Base-by-base conservation (phyloP, 2,329 filamentous ascomycete species). In the Epichloe brachyelytri region DNA sequence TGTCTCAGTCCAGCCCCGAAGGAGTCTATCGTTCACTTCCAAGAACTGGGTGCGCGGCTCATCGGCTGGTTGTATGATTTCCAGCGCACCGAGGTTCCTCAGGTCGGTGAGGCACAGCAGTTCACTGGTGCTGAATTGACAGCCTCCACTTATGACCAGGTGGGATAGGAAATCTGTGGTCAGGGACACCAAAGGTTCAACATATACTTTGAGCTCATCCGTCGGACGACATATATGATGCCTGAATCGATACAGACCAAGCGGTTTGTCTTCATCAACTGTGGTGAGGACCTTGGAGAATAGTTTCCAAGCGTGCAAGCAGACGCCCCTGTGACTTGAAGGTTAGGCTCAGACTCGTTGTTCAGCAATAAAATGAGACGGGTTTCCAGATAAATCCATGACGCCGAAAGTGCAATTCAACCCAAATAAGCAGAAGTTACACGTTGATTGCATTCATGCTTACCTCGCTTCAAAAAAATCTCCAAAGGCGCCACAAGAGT, bases 81-180 rank as follows among this genome's bases (percentile, higher is more conserved):
- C 72, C 12, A 77, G 65, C 2, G 72, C 65, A 8, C 68, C 73
- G 4, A 77, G 67, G 48, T 76, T 77, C 30, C 63, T 66, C 55
- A 77, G 63, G 4, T 65, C 58, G 0, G 70, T 56, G 34, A 77
- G 60, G 17, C 58, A 58, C 2, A 75, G 54, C 30, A 77, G 57
- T 47, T 76, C 71, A 19, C 63, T 59, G 1, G 64, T 63, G 5
- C 51, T 56, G 44, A 72, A 70, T 2, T 55, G 49, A 36, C 64
- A 68, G 11, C 62, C 60, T 4, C 65, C 65, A 22, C 65, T 66
- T 48, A 74, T 65, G 51, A 65, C 65, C 0, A 74, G 58, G 44
- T 71, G 68, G 0, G 69, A 62, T 50, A 74, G 62, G 48, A 71
- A 73, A 20, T 71, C 65, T 1, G 62, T 60, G 3, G 63, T 59